A percentile compares a stretch with the other conserved stretches of the same genome.
These are phyloP conservation scores for Gaillardinia entomophila DNA, from an alignment of 805 yeast genomes.

Conservation along the genomic window DNA sequence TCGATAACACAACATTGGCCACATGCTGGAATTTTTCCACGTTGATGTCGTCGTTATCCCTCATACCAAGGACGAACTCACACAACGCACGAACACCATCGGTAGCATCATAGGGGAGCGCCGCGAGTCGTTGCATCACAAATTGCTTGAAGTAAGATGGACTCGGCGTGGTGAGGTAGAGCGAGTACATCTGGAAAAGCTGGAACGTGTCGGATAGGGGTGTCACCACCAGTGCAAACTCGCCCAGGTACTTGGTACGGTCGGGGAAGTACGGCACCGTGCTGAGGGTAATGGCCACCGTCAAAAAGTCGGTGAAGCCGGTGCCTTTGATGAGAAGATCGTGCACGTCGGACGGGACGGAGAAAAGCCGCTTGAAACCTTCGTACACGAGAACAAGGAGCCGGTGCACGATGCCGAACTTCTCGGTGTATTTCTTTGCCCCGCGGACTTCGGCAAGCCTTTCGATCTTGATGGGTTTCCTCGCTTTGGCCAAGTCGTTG, in stretches of 20 bases:
- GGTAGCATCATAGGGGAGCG: conserved; percentile 41
- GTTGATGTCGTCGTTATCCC: conserved; percentile 67
- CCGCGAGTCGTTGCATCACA: conserved; percentile 46
- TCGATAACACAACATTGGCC: conserved; percentile 55
- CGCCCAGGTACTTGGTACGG: conserved; percentile 2
- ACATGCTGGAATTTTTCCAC: conserved; percentile 63
- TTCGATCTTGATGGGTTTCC: conserved; percentile 17
- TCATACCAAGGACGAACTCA: conserved; percentile 70
- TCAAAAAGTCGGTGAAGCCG: conserved; percentile 57
- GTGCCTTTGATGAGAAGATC: conserved; percentile 58
- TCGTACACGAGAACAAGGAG: conserved; percentile 23
- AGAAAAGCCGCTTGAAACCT: conserved; percentile 29
- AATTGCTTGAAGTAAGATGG: conserved; percentile 42
- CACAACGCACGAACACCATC: conserved; percentile 72
- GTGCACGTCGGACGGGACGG: conserved; percentile 41
- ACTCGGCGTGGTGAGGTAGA: conserved; percentile 46
- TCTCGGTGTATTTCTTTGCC: conserved; percentile 9
- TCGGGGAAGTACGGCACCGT: conserved; percentile 24
- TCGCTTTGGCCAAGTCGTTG: conserved; percentile 37
- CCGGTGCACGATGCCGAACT: conserved; percentile 9
- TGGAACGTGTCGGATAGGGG: conserved; percentile 58
- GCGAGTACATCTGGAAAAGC: conserved; percentile 53
- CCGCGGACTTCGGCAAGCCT: conserved; percentile 7
- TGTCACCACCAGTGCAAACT: conserved; percentile 29
- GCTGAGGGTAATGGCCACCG: conserved; percentile 41